Evolutionary conservation across 129 eudicot species (phyloP).

Genomic region (Flaveria trinervia): DNA sequence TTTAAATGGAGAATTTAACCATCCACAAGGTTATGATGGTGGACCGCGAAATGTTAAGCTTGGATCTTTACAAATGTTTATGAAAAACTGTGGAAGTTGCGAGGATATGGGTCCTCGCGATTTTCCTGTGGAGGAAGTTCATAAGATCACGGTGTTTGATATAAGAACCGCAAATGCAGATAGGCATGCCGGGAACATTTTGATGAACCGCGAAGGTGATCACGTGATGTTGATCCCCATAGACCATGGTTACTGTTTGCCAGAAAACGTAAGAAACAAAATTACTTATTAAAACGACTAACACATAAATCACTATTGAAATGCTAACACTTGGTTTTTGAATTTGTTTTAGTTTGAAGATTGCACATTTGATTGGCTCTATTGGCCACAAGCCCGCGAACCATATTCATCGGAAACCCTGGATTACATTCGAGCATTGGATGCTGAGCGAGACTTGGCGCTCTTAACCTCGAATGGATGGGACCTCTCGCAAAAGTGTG

Average conservation of each 20-base stretch:
- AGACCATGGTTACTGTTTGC: constrained; percentile 70
- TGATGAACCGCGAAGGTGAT: constrained; percentile 48
- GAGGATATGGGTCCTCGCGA: constrained; percentile 73
- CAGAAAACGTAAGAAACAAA: constrained; percentile 51
- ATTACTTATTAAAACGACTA: no score
- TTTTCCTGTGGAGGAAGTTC: constrained; percentile 68
- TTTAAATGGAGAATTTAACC: constrained; percentile 52
- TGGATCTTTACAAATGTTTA: constrained; percentile 65
- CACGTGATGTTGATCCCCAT: constrained; percentile 52
- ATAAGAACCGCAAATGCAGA: constrained; percentile 67
- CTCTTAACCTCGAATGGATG: constrained; percentile 56
- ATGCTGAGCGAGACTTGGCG: constrained; percentile 54
- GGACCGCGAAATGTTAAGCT: constrained; percentile 41
- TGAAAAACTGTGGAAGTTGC: constrained; percentile 63
- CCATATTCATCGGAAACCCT: constrained; percentile 49
- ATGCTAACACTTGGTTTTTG: no score
- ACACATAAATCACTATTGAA: no score
- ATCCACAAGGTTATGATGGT: constrained; percentile 49
- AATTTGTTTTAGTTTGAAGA: constrained; percentile 54
- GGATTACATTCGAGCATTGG: constrained; percentile 52
- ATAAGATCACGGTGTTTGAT: constrained; percentile 66
- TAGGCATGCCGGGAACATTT: constrained; percentile 69
- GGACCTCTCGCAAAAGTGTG: constrained; percentile 52
- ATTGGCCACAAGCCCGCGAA: constrained; percentile 72
- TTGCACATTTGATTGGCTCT: constrained; percentile 72